Evolutionary conservation across 1,284 basidiomycete genomes (phyloP).

Genomic region (Baeospora myosura): DNA sequence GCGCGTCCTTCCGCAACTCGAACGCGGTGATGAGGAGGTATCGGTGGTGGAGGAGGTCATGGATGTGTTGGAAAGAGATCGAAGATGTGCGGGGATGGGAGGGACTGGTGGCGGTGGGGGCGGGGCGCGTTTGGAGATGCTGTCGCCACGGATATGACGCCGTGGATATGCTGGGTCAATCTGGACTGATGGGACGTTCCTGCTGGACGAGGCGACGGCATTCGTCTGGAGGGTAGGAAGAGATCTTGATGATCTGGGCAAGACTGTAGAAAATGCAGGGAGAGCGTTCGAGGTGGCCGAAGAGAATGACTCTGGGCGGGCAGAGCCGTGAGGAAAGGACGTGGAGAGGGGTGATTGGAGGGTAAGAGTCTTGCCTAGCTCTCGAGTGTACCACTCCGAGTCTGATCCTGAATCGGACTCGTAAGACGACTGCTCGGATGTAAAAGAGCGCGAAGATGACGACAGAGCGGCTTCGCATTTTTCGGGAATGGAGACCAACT

Average conservation of each 20-base stretch:
- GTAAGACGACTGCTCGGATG: background rate
- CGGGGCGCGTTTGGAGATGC: slow-evolving; percentile 25
- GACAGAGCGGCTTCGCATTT: background rate
- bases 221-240: background rate
- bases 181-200: slow-evolving; percentile 17
- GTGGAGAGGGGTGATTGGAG: slow-evolving; percentile 22
- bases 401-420: slow-evolving; percentile 26
- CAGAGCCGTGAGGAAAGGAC: slow-evolving; percentile 17
- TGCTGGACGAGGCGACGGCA: background rate
- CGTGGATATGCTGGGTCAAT: slow-evolving; percentile 19
- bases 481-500: background rate
- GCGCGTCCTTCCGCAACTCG: slow-evolving; percentile 1
- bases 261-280: slow-evolving; percentile 3
- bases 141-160: slow-evolving; percentile 15
- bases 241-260: slow-evolving; percentile 7
- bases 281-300: too few relatives aligned
- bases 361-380: slow-evolving; percentile 31
- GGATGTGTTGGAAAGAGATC: slow-evolving; percentile 12
- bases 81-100: slow-evolving; percentile 16
- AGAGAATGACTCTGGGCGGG: slow-evolving; percentile 28
- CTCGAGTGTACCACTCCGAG: slow-evolving; percentile 33
- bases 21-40: slow-evolving; percentile 2
- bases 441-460: background rate
- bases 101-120: slow-evolving; percentile 29
- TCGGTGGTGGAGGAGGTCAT: background rate